phyloP scores from a whole-genome alignment of 441 rosid species.

The Hura crepitans region DNA sequence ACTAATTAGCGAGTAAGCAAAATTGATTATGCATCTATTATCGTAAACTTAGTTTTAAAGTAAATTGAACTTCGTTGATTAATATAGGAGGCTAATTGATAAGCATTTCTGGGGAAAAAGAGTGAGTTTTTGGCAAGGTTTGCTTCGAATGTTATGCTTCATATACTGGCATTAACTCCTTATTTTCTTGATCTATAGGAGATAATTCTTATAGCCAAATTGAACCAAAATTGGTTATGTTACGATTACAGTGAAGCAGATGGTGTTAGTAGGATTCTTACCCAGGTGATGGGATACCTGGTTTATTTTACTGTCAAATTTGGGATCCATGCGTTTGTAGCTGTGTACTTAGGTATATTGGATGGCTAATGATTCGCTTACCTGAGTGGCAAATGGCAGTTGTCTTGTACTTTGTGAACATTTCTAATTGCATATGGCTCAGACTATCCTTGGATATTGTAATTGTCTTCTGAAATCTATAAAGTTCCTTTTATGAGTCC shows the following conservation, averaged over 20 bases:
- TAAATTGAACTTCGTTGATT: neutral
- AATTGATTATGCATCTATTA: neutral
- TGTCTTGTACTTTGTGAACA: neutral
- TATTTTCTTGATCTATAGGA: neutral
- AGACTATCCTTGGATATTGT: neutral
- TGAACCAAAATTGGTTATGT: neutral
- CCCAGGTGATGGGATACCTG: neutral
- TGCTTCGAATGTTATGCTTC: neutral
- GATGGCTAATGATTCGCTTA: neutral
- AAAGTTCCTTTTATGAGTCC: neutral
- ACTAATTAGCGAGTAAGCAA: neutral
- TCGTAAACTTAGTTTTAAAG: neutral
- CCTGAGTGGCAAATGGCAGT: neutral
- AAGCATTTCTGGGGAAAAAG: neutral
- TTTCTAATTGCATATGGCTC: neutral
- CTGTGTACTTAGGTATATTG: neutral
- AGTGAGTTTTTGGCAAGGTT: neutral
- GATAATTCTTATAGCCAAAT: neutral
- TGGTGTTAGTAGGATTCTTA: neutral
- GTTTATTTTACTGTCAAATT: conserved; percentile 6
- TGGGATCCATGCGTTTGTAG: neutral
- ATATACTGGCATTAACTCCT: neutral
- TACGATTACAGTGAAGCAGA: too few relatives aligned
- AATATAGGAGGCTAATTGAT: neutral
- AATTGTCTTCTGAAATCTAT: neutral